Conservation (phyloP, 2,329 filamentous ascomycete species). For the Xylaria sp. region DNA sequence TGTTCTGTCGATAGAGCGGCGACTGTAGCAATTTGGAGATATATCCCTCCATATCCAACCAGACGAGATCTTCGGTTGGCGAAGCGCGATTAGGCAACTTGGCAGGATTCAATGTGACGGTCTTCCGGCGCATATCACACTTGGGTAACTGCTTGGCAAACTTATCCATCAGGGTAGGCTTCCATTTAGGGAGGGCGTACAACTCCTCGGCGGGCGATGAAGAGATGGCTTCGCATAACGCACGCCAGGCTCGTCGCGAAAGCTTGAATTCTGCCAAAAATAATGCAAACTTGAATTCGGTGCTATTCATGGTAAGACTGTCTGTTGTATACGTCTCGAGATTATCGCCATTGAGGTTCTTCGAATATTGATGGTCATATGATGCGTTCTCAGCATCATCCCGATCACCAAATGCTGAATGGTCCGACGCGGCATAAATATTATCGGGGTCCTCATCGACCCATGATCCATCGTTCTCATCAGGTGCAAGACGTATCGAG, state of each 20-base stretch:
- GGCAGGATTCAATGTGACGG: neutral
- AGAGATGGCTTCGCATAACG: neutral
- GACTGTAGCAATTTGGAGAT: neutral
- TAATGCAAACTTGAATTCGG: neutral
- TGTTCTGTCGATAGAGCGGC: neutral
- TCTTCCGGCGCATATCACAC: neutral
- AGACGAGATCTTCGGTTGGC: neutral
- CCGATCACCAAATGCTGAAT: neutral
- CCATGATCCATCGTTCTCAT: neutral
- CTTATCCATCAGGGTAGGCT: neutral
- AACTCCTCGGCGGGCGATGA: neutral
- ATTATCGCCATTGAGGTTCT: neutral
- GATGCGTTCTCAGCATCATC: neutral
- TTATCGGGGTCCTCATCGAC: neutral
- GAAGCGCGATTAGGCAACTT: neutral
- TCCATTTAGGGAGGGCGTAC: neutral
- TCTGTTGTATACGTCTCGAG: neutral
- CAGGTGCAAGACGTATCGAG: too few relatives aligned
- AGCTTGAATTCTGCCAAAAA: neutral
- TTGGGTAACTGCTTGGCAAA: neutral
- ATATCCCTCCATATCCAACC: neutral
- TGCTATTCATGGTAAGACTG: neutral
- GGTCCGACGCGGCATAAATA: neutral
- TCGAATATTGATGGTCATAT: too few relatives aligned
- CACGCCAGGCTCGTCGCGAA: neutral